Evolutionary conservation across 2,329 filamentous ascomycete genomes (phyloP).

Genomic region (Teratosphaeria pseudoeucalypti): DNA sequence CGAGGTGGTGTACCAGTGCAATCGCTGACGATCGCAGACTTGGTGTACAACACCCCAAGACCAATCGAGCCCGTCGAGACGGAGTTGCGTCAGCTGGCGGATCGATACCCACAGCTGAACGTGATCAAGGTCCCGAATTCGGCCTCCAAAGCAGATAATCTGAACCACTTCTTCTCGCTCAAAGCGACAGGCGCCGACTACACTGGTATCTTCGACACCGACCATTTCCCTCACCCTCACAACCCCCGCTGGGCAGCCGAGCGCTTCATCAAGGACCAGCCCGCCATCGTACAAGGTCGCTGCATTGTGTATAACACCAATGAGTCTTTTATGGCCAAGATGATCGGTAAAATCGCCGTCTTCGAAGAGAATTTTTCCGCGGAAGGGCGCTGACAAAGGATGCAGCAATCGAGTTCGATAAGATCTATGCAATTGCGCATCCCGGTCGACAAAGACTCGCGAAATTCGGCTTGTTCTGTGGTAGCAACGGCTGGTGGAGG

Average conservation of each 20-base stretch:
- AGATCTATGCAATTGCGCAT: constrained; percentile 43
- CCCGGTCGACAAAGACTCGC: constrained; percentile 39
- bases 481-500: constrained; percentile 41
- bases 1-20: background rate
- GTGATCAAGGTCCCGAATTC: constrained; percentile 40
- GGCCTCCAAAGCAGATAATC: constrained; percentile 41
- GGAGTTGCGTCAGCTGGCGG: constrained; percentile 29
- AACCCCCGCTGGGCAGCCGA: constrained; percentile 40
- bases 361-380: constrained; percentile 3
- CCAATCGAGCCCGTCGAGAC: constrained; percentile 38
- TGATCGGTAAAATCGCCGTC: constrained; percentile 26
- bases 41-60: constrained; percentile 41
- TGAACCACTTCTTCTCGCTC: constrained; percentile 39
- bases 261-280: constrained; percentile 29
- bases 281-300: constrained; percentile 41
- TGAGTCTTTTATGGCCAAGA: constrained; percentile 33
- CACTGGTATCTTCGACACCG: constrained; percentile 41
- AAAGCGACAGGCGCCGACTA: constrained; percentile 34
- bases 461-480: constrained; percentile 40
- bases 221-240: constrained; percentile 42
- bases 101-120: constrained; percentile 31
- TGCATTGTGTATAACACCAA: constrained; percentile 40
- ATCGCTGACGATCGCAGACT: background rate
- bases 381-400: background rate
- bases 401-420: constrained; percentile 37